Percentiles rank a stretch among this genome's conserved stretches.
These are phyloP conservation scores for Aureobasidium mangrovei DNA, from an alignment of 2,329 filamentous ascomycete species.

Conservation along the genomic window DNA sequence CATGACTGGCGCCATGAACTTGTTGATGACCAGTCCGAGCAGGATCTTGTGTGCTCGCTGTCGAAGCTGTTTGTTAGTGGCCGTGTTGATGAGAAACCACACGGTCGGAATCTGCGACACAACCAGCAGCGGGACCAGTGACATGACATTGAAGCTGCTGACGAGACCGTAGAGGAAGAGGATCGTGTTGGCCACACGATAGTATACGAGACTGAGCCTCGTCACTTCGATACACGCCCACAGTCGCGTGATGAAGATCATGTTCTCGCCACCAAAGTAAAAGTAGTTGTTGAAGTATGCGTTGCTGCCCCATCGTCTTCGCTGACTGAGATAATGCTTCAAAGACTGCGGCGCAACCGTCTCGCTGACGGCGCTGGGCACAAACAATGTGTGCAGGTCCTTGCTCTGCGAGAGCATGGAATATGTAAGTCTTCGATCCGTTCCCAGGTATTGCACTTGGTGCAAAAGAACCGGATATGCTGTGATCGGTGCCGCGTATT, in stretches of 20 bases:
- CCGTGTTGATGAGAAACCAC: constrained; percentile 19
- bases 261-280: constrained; percentile 27
- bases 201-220: constrained; percentile 28
- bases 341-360: constrained; percentile 29
- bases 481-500: constrained; percentile 21
- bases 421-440: constrained; percentile 20
- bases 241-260: constrained; percentile 31
- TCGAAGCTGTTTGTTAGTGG: constrained; percentile 17
- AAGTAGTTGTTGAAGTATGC: constrained; percentile 33
- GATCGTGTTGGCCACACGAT: constrained; percentile 27
- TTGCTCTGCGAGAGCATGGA: constrained; percentile 19
- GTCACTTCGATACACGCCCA: constrained; percentile 26
- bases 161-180: constrained; percentile 23
- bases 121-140: constrained; percentile 17
- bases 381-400: constrained; percentile 24
- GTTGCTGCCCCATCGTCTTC: constrained; percentile 29
- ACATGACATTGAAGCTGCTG: constrained; percentile 17
- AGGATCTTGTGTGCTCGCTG: constrained; percentile 19
- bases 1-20: constrained; percentile 19
- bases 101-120: constrained; percentile 19
- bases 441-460: constrained; percentile 22
- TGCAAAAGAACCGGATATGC: constrained; percentile 19
- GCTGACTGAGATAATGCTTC: constrained; percentile 29
- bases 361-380: constrained; percentile 28
- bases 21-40: constrained; percentile 20